A percentile compares a stretch with the other conserved stretches of the same genome.
Conservation (phyloP, 306 rosid genomes). For the Luffa aegyptiaca region DNA sequence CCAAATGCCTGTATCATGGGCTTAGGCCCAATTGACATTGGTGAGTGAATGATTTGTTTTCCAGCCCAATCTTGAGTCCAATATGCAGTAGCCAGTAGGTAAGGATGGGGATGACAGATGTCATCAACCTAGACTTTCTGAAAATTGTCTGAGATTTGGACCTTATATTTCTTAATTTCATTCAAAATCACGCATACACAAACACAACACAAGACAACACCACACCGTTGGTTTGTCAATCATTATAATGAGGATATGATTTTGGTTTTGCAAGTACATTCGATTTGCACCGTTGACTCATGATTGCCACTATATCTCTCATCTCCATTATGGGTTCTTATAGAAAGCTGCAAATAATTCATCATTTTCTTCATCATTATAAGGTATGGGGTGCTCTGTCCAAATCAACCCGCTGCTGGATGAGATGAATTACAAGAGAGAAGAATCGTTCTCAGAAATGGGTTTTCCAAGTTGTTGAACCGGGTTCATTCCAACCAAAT, state of each 20-base stretch:
- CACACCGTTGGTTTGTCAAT: conserved; percentile 13
- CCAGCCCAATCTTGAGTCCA: neutral
- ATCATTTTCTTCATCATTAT: conserved; percentile 7
- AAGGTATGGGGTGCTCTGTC: conserved; percentile 23
- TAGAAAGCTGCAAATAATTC: conserved; percentile 2
- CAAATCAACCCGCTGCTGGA: conserved; percentile 10
- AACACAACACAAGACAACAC: neutral
- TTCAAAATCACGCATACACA: neutral
- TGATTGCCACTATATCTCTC: conserved; percentile 14
- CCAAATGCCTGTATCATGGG: neutral
- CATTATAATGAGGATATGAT: conserved; percentile 14
- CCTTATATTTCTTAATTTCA: neutral
- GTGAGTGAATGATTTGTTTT: neutral
- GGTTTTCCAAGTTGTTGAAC: conserved; percentile 41
- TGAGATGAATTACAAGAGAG: neutral
- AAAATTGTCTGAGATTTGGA: neutral
- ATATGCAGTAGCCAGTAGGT: neutral
- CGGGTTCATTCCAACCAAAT: conserved; percentile 17
- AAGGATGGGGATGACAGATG: neutral
- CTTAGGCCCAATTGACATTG: neutral
- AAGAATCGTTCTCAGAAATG: neutral
- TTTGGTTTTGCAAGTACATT: conserved; percentile 20
- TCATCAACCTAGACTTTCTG: neutral
- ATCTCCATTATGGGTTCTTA: neutral
- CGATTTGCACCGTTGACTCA: conserved; percentile 24